Evolutionary conservation across 2,329 filamentous ascomycete species (phyloP), one percentile per base, ranked within the genome.

Genomic region (Pseudogymnoascus sp.): DNA sequence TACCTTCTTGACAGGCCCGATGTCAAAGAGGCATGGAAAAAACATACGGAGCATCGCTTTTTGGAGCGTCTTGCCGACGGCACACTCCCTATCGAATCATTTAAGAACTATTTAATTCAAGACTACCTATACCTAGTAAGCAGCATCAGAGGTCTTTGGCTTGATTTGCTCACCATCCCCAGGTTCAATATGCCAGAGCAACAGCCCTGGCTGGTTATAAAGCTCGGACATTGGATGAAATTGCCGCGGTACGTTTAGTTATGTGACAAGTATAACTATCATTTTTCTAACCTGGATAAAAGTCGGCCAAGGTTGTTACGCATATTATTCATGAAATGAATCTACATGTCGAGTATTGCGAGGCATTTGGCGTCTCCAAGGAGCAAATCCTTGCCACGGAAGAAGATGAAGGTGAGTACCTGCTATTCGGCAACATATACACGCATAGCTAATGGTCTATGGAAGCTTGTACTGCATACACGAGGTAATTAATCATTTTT

Each of bases 181-280:
- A 91, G 87, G 81, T 89, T 54, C 92, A 97, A 69, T 97, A 96
- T 74, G 86, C 91, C 1, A 81, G 93, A 66, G 91, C 91, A 50
- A 93, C 91, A 71, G 88, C 91, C 6, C 79, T 97, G 7, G 89
- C 90, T 2, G 86, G 88, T 0, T 97, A 95, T 76, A 97, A 97
- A 74, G 83, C 86, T 1, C 89, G 87, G 64, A 83, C 79, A 8
- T 84, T 94, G 66, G 77, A 83, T 18, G 87, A 91, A 60, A 91
- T 96, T 64, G 79, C 83, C 14, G 82, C 83, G 39, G 88, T 90
- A 75, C 65, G 81, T 67, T n/a, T 14, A 32, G 35, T 22, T 37
- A 54, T 41, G 6, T 12, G 54, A 6, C 7, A 41, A 30, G 18
- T 25, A 22, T 37, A 22, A 28, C 60, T 35, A 25, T 34, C 57